phyloP scores from a whole-genome alignment of 108 stramenopile species.

The Cyclotella baltica region DNA sequence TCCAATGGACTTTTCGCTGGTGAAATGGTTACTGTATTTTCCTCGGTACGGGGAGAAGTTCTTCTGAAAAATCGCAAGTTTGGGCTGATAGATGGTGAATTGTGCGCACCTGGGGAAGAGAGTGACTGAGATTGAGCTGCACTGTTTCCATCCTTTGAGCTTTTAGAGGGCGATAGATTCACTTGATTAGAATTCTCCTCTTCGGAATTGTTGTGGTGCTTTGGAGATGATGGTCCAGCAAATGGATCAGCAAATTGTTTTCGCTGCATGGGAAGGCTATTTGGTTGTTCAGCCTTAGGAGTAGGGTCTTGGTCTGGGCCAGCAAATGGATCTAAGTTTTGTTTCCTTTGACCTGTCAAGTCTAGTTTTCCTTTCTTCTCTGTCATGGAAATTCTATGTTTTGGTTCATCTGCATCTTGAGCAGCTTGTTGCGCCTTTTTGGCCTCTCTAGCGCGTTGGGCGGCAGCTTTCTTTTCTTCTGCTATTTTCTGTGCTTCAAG shows the following conservation, averaged over 20 bases:
- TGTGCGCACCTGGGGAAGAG: neutral
- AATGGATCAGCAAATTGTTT: conserved; percentile 25
- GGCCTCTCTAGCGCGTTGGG: conserved; percentile 44
- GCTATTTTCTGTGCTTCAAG: conserved; percentile 59
- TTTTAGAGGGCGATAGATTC: neutral
- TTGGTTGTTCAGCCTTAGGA: neutral
- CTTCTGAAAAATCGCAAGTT: conserved; percentile 11
- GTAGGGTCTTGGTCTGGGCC: neutral
- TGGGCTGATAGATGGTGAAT: neutral
- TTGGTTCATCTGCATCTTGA: neutral
- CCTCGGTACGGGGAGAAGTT: conserved; percentile 10
- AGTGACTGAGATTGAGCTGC: neutral
- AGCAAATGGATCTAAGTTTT: conserved; percentile 29
- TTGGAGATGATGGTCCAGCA: conserved; percentile 6
- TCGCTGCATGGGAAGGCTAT: neutral
- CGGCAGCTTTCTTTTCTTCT: conserved; percentile 54
- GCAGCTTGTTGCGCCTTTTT: conserved; percentile 14
- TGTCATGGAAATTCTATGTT: neutral
- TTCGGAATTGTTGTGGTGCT: neutral
- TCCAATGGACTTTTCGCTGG: too few species aligned
- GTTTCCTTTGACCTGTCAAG: conserved; percentile 42
- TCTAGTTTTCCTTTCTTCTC: conserved; percentile 24
- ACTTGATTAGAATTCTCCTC: neutral
- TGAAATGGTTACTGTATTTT: neutral
- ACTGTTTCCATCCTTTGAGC: neutral